These are phyloP conservation scores for Quercus alba DNA, from an alignment of 306 rosid species.

Conservation along the genomic window DNA sequence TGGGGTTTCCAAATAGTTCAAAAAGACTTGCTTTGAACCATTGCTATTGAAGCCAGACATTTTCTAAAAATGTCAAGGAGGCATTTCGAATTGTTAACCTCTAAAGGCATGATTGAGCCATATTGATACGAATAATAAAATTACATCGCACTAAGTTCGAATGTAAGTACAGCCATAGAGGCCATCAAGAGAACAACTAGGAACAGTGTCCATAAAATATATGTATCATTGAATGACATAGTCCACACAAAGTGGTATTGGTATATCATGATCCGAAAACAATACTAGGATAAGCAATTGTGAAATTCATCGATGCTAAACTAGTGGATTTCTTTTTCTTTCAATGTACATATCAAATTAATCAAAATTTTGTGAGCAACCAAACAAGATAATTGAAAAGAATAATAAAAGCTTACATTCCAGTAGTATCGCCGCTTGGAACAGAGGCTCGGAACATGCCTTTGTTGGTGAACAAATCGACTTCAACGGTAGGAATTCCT, in stretches of 20 bases:
- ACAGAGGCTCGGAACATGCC: slow-evolving; percentile 83
- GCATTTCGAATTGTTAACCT: neutral
- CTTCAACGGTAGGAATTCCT: slow-evolving; percentile 96
- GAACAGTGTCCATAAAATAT: neutral
- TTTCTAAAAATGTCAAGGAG: no score
- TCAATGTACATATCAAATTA: neutral
- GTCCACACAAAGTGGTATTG: neutral
- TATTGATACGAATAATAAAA: neutral
- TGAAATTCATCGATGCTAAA: neutral
- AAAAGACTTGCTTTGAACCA: no score
- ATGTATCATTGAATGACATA: neutral
- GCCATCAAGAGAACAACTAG: neutral
- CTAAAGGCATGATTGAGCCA: neutral
- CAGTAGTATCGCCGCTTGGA: slow-evolving; percentile 73
- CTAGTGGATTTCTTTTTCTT: neutral
- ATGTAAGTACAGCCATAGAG: neutral
- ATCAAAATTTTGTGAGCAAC: neutral
- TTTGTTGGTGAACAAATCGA: slow-evolving; percentile 77
- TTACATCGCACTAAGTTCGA: neutral
- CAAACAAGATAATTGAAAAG: neutral
- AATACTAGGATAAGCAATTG: neutral
- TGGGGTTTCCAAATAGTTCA: no score
- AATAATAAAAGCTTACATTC: slow-evolving; percentile 45
- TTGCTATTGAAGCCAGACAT: no score
- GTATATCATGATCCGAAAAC: neutral